Percentiles rank a stretch among this genome's conserved stretches.
These are phyloP conservation scores for Monsonia emarginata DNA, from an alignment of 441 rosid species.

Conservation along the genomic window DNA sequence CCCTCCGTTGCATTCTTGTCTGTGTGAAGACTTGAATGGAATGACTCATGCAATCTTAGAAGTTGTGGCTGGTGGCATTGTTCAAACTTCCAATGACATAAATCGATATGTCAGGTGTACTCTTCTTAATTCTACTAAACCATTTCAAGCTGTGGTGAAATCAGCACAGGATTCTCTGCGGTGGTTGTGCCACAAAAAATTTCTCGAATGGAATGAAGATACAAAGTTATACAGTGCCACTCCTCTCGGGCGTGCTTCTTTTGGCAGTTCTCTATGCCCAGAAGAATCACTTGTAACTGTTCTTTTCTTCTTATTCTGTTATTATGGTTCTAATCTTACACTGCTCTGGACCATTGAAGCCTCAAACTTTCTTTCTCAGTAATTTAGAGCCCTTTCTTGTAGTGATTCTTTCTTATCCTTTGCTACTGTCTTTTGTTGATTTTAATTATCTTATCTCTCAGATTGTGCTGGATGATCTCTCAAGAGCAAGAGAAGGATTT, in stretches of 20 bases:
- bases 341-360: neutral
- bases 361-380: neutral
- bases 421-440: neutral
- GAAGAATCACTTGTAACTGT: constrained; percentile 86
- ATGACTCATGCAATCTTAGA: constrained; percentile 99
- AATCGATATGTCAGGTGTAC: constrained; percentile 94
- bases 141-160: constrained; percentile 85
- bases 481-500: constrained; percentile 93
- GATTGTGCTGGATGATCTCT: constrained; percentile 94
- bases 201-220: constrained; percentile 93
- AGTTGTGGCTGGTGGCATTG: constrained; percentile 98
- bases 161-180: constrained; percentile 98
- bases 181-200: constrained; percentile 85
- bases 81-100: constrained; percentile 86
- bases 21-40: constrained; percentile 95
- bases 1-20: constrained; percentile 86
- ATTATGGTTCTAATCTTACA: neutral
- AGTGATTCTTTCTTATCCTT: constrained; percentile 12
- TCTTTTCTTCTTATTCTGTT: constrained; percentile 12
- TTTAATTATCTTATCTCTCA: constrained; percentile 25
- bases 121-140: constrained; percentile 90
- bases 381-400: constrained; percentile 1
- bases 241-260: constrained; percentile 97
- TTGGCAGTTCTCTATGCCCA: constrained; percentile 97
- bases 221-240: constrained; percentile 75